Evolutionary conservation across 108 stramenopile species (phyloP), one percentile per base, ranked within the genome.

Genomic region (Tribonema minus): DNA sequence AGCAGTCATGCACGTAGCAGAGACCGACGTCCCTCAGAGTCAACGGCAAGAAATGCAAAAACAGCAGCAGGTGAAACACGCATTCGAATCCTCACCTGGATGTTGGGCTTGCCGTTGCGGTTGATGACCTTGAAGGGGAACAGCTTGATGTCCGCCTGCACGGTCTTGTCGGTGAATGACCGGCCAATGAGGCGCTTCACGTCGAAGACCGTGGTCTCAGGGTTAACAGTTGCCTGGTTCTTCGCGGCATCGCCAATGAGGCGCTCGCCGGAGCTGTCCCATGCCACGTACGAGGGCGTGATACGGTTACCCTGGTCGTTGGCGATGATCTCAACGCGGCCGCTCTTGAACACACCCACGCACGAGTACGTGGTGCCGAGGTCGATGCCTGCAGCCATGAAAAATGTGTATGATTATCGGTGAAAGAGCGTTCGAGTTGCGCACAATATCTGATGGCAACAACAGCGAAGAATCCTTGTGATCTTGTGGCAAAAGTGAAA

Each of bases 221-320:
- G 95, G 87, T 96, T 94, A 75, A 92, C 88, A 15, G 95, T 91
- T 30, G 95, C 94, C 87, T 96, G 93, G 86, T 95, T 94, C 92
- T 96, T 96, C 70, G 98, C 98, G 59, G 98, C 93, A 79, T 96
- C 95, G 41, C 97, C 97, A 28, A 97, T 92, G 38, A 95, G 76
- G 54, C 93, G 91, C 76, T 91, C 90, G 15, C 86, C 90, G 78
- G 93, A 93, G 61, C 91, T 95, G 90, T 76, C 90, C 87, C 96
- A 98, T 70, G 96, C 94, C 41, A 98, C 96, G 82, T 96, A 96
- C 34, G 92, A 93, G 67, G 97, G 97, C 36, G 97, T 98, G 91
- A 96, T 98, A 76, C 97, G 93, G 89, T 97, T 96, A 70, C 97
- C 97, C 89, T 95, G 95, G 82, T 96, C 95, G 87, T 91, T 91